Conservation (phyloP, 2,329 filamentous ascomycete genomes). For the Trichoderma cornu-damae region DNA sequence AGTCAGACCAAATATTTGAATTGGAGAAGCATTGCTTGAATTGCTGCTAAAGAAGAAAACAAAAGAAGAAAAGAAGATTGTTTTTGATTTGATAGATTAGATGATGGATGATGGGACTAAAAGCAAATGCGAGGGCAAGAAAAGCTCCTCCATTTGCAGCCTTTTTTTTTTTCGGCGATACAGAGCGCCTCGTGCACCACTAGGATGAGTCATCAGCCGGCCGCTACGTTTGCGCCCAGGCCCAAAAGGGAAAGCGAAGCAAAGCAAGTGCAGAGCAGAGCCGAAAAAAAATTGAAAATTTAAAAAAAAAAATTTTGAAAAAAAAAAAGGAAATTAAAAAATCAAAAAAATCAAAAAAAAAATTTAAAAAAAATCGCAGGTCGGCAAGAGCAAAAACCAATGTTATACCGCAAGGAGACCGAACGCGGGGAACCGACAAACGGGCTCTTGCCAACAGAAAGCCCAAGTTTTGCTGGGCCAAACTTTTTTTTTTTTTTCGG, state of each 20-base stretch:
- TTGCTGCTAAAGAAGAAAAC: not conserved
- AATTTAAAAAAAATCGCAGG: not conserved
- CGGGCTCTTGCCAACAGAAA: not conserved
- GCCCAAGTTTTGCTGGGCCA: slow-evolving; percentile 8
- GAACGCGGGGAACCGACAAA: slow-evolving; percentile 16
- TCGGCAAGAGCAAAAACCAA: not conserved
- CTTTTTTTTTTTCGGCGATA: not conserved
- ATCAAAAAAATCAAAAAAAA: too few species aligned
- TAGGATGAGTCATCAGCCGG: not conserved
- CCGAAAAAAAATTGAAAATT: not conserved
- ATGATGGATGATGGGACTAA: too few species aligned
- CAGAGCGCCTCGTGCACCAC: not conserved
- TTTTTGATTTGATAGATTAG: too few species aligned
- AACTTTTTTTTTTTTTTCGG: slow-evolving; percentile 10
- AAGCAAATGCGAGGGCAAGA: not conserved
- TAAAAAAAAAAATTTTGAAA: too few species aligned
- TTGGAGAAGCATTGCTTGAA: too few species aligned
- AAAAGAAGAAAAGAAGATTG: not conserved
- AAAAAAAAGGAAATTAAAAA: too few species aligned
- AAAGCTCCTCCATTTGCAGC: too few species aligned
- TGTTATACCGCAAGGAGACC: not conserved
- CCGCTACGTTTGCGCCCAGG: not conserved
- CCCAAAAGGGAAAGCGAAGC: not conserved
- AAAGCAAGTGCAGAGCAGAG: not conserved
- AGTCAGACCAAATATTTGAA: too few species aligned